Percentiles rank a stretch among this genome's conserved stretches.
phyloP scores from a whole-genome alignment of 192 early-diverging fungal species.

The Coemansia interrupta region DNA sequence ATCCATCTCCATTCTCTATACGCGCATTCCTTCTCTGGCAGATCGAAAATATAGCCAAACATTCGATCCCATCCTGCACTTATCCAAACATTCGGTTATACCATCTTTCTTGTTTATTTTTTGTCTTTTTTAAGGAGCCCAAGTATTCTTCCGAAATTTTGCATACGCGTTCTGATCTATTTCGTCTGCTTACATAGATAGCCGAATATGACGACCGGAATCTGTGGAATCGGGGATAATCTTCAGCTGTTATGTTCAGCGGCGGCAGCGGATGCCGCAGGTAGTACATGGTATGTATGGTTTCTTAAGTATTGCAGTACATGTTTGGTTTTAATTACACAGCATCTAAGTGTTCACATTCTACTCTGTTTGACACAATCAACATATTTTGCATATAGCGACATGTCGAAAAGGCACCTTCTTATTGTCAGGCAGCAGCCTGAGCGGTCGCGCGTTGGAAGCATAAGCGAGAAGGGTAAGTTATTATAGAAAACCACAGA shows the following conservation, averaged over 20 bases:
- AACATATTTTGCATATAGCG: slow-evolving; percentile 9
- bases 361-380: background rate
- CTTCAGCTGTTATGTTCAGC: slow-evolving; percentile 50
- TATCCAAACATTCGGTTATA: too few relatives aligned
- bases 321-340: background rate
- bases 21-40: too few relatives aligned
- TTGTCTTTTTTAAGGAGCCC: too few relatives aligned
- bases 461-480: slow-evolving; percentile 86
- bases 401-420: slow-evolving; percentile 28
- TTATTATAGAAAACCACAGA: background rate
- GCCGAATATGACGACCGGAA: slow-evolving; percentile 4
- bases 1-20: too few relatives aligned
- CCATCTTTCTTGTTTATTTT: too few relatives aligned
- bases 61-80: too few relatives aligned
- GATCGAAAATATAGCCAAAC: too few relatives aligned
- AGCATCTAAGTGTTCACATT: background rate
- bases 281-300: background rate
- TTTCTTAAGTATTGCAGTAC: background rate
- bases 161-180: too few relatives aligned
- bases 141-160: too few relatives aligned
- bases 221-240: slow-evolving; percentile 19
- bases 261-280: slow-evolving; percentile 27
- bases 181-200: too few relatives aligned
- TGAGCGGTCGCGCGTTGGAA: slow-evolving; percentile 82
- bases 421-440: slow-evolving; percentile 82